These are phyloP conservation scores for Caloboletus firmus DNA, from an alignment of 1,284 basidiomycete genomes.

Conservation along the genomic window DNA sequence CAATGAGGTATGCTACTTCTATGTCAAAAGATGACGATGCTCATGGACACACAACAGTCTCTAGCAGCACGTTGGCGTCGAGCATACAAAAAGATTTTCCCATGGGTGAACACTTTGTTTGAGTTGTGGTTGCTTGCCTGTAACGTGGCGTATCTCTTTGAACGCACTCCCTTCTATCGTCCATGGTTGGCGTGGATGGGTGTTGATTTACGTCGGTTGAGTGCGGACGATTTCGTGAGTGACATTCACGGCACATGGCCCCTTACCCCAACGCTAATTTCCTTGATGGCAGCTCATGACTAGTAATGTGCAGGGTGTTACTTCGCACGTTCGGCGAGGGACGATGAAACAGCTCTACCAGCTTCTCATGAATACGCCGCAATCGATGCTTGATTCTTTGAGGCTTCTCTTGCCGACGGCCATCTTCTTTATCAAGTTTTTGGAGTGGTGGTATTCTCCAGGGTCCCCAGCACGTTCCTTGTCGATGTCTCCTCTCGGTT, in stretches of 20 bases:
- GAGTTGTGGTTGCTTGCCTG: slow-evolving; percentile 82
- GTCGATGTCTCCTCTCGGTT: slow-evolving; percentile 59
- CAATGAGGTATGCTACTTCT: slow-evolving; percentile 46
- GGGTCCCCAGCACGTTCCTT: slow-evolving; percentile 79
- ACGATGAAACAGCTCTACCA: slow-evolving; percentile 44
- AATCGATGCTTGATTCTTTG: slow-evolving; percentile 70
- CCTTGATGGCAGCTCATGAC: slow-evolving; percentile 44
- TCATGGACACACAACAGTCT: slow-evolving; percentile 34
- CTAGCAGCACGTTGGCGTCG: slow-evolving; percentile 51
- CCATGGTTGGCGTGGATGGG: slow-evolving; percentile 90
- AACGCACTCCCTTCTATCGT: slow-evolving; percentile 83
- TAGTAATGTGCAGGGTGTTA: slow-evolving; percentile 36
- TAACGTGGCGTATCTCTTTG: slow-evolving; percentile 92
- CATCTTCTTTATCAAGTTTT: slow-evolving; percentile 95
- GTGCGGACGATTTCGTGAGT: slow-evolving; percentile 73
- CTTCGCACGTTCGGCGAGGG: slow-evolving; percentile 36
- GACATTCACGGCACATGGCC: not conserved
- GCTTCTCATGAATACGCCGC: slow-evolving; percentile 55
- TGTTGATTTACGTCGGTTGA: slow-evolving; percentile 77
- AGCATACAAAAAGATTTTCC: slow-evolving; percentile 73
- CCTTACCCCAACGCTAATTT: slow-evolving; percentile 5
- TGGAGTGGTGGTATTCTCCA: slow-evolving; percentile 99
- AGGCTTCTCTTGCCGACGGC: slow-evolving; percentile 85
- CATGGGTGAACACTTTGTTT: slow-evolving; percentile 75
- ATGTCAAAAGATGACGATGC: slow-evolving; percentile 3